Evolutionary conservation across 331 rosid genomes (phyloP), one percentile per base, ranked within the genome.

Genomic region (Telfairia occidentalis): DNA sequence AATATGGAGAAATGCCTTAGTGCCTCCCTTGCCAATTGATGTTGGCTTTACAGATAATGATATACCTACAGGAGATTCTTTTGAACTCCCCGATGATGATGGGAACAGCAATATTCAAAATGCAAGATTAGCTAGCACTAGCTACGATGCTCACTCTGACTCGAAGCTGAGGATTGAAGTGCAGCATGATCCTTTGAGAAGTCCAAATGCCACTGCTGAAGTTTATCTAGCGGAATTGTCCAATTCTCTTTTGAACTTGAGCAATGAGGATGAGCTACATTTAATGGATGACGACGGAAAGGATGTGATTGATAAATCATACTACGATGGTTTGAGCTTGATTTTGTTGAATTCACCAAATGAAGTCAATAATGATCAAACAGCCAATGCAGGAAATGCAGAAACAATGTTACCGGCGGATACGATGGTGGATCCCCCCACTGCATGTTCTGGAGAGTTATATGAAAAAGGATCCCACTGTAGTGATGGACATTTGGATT

Each of bases 301-400:
- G 65, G 97, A 86, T 38, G 92, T 79, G 74, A 79, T 92, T 77
- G 96, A 87, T 80, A 95, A 84, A 77, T 86, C 96, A 42, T 91
- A 84, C 83, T 92, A 85, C 78, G 97, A 95, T 61, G 97, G 94
- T 46, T 77, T 95, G 76, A 94, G 90, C 84, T 92, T 91, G 46
- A 97, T 95, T 78, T 79, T 94, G 77, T 73, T 84, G 82, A 82
- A 78, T 73, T 83, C 92, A 24, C 90, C 94, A n/a, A 85, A 74
- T 76, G 86, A 80, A 55, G 83, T 50, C 72, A 23, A 79, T 82
- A 84, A 78, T 63, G 87, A 84, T 80, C 85, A 80, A 77, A 72
- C 76, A 11, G 76, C 79, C 34, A 49, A 42, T 76, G 66, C 67
- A 77, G 76, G 70, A 60, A 87, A 82, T 78, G 48, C 81, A 28